A percentile compares a stretch with the other conserved stretches of the same genome.
phyloP scores from a whole-genome alignment of 78 protist species.

The Monocercomonoides exilis region DNA sequence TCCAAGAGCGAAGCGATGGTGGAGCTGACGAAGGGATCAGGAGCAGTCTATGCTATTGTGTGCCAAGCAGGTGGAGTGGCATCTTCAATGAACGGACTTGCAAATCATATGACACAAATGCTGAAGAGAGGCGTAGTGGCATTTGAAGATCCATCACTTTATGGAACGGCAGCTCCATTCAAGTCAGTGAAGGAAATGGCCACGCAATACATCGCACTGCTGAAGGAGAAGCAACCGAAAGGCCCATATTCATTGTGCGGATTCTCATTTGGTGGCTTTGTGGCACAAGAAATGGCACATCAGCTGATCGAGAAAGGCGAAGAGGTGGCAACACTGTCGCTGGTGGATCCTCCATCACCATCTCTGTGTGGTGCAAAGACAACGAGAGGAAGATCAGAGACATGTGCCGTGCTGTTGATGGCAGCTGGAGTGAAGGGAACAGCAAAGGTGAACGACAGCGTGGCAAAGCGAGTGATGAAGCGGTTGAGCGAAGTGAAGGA shows the following conservation, averaged over 20 bases:
- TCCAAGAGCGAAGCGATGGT: neutral
- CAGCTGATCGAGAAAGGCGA: neutral
- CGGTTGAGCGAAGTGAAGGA: neutral
- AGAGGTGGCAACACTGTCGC: neutral
- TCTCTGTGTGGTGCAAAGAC: neutral
- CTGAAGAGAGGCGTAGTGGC: neutral
- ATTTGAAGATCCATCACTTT: neutral
- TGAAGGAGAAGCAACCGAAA: neutral
- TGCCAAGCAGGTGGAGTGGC: constrained; percentile 8
- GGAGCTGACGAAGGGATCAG: neutral
- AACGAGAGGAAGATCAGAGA: neutral
- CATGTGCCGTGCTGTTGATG: neutral
- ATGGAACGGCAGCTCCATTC: too few relatives aligned
- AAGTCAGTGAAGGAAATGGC: neutral
- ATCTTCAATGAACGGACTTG: neutral
- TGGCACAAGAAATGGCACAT: neutral
- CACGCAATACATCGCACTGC: neutral
- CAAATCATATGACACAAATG: neutral
- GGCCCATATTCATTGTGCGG: neutral
- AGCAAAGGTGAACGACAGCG: neutral
- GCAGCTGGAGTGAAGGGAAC: neutral
- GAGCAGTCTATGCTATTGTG: neutral
- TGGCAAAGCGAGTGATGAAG: neutral
- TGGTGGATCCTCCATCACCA: neutral
- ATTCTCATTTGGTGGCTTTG: neutral